Evolutionary conservation across 495 filamentous ascomycete genomes (phyloP).

Genomic region (Aspergillus ostianus): DNA sequence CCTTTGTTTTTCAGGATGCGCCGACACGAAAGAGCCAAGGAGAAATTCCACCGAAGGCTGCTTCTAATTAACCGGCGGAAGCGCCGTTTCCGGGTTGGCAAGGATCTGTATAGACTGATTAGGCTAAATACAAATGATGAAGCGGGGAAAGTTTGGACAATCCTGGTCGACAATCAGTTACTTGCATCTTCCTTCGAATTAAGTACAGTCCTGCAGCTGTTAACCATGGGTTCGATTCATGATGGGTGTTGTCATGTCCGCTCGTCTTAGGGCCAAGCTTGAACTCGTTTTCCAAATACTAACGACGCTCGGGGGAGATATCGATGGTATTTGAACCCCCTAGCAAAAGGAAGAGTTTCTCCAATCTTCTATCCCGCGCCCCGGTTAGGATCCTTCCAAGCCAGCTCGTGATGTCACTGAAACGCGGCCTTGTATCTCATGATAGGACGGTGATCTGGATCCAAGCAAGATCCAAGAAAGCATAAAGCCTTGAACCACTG

Average conservation of each 20-base stretch:
- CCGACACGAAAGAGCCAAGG: not conserved
- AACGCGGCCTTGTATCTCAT: not conserved
- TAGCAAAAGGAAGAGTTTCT: not conserved
- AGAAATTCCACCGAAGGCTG: not conserved
- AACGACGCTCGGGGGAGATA: too few relatives aligned
- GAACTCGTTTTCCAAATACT: too few relatives aligned
- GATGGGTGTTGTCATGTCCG: too few relatives aligned
- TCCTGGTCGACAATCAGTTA: not conserved
- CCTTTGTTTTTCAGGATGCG: not conserved
- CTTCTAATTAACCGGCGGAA: conserved; percentile 8
- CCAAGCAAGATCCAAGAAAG: not conserved
- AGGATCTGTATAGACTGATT: not conserved
- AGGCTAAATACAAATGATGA: not conserved
- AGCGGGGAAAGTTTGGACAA: not conserved
- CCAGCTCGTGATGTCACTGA: not conserved
- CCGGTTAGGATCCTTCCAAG: not conserved
- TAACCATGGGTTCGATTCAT: not conserved
- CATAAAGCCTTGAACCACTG: not conserved
- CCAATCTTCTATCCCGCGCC: too few relatives aligned
- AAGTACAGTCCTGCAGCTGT: too few relatives aligned
- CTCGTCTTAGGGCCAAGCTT: too few relatives aligned
- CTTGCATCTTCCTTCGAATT: too few relatives aligned
- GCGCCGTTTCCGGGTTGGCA: conserved; percentile 4
- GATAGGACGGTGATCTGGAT: not conserved
- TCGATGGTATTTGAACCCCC: not conserved